Base-by-base conservation (phyloP, 177 flowering plant species). In the Tripterygium wilfordii region DNA sequence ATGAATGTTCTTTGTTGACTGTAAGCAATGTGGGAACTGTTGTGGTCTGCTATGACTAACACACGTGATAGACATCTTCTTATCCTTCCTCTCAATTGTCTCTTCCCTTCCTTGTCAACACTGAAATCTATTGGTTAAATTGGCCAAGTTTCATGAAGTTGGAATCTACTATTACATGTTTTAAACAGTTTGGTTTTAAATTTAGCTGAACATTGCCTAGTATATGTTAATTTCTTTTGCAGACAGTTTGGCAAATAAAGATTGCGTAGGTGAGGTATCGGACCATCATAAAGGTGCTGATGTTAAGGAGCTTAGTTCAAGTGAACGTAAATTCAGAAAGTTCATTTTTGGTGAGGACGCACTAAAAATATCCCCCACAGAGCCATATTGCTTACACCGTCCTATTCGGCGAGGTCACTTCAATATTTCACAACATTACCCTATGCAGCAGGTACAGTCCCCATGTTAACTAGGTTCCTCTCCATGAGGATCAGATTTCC, bases 361-460 rank as follows among this genome's bases (percentile, higher is more conserved):
- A 36, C 56, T 77, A 36, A 76, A 58, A 66, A 78, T 89, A 51
- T 71, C 94, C 16, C 82, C 96, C n/a, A 62, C 60, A 28, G 89
- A 89, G 66, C 95, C 95, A 48, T 92, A 92, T 58, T 79, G 91
- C 69, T 56, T 92, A 48, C 71, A 69, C 16, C 86, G 80, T 35
- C 98, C 98, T 20, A 80, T 92, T 57, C 91, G 98, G 30, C 68
- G 98, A 49, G 97, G 98, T 39, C 98, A 89, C 57, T 70, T 92
- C 14, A 92, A 92, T 69, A 57, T 92, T 49, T 92, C 98, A 48
- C 85, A 68, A 51, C 64, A 82, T 64, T 92, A 92, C 66, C 74
- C 97, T 27, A 36, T 62, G 62, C 98, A 84, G 71, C 96, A 92
- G 95, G 97, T 89, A 61, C 8, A 8, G 22, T 48, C 13, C 12